Conservation (phyloP, 2,329 filamentous ascomycete genomes). For the Lecanicillium sp. region DNA sequence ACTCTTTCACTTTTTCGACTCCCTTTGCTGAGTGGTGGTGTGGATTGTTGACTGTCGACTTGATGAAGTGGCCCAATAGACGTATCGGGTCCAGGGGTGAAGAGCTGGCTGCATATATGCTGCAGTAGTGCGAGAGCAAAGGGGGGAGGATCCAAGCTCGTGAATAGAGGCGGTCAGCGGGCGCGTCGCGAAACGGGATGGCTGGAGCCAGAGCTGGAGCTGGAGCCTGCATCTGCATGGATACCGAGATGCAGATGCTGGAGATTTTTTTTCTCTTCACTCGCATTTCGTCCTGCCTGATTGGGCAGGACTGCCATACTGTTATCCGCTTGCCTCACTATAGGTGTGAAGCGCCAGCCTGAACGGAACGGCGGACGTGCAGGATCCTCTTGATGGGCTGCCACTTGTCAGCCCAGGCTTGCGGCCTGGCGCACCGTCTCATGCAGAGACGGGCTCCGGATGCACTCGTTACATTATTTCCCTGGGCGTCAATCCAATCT, state of each 20-base stretch:
- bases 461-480: constrained; percentile 5
- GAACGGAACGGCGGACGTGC: neutral
- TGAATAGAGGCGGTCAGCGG: constrained; percentile 7
- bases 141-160: too few relatives aligned
- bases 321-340: too few relatives aligned
- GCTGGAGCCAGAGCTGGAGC: neutral
- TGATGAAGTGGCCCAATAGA: neutral
- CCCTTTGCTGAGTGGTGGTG: too few relatives aligned
- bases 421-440: too few relatives aligned
- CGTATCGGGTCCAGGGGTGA: neutral
- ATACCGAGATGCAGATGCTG: neutral
- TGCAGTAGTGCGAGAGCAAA: constrained; percentile 5
- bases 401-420: too few relatives aligned
- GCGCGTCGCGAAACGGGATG: constrained; percentile 2
- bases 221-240: too few relatives aligned
- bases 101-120: constrained; percentile 6
- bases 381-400: neutral
- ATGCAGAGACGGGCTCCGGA: neutral
- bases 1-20: too few relatives aligned
- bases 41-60: neutral
- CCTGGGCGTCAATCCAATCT: neutral
- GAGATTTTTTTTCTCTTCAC: neutral
- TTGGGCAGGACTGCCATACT: too few relatives aligned
- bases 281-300: too few relatives aligned
- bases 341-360: constrained; percentile 2